These are phyloP conservation scores for Mortierella sp. DNA, from an alignment of 371 early-diverging fungal genomes.

Conservation along the genomic window DNA sequence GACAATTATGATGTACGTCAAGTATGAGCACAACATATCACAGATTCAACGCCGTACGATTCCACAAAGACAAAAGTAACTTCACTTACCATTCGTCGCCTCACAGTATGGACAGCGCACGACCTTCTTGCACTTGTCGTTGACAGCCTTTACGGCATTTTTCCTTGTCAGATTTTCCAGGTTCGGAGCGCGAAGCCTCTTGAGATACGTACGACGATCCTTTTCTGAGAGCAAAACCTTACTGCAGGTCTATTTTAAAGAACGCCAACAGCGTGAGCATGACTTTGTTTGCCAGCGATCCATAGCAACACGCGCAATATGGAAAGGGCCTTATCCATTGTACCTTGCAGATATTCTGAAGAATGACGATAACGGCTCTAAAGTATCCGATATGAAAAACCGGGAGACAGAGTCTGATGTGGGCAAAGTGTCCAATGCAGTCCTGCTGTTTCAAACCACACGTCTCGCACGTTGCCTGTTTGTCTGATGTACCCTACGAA, in stretches of 20 bases:
- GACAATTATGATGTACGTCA: too few species aligned
- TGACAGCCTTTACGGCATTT: slow-evolving; percentile 85
- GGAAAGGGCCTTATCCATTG: not conserved
- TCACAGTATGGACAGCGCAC: slow-evolving; percentile 90
- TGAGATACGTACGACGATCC: slow-evolving; percentile 78
- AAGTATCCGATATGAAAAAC: slow-evolving; percentile 99
- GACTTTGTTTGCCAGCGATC: too few species aligned
- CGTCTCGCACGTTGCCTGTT: slow-evolving; percentile 88
- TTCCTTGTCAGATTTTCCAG: slow-evolving; percentile 86
- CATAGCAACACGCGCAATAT: too few species aligned
- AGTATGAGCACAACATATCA: not conserved
- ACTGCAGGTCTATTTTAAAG: slow-evolving; percentile 77
- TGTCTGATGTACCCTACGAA: slow-evolving; percentile 89
- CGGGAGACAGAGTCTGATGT: slow-evolving; percentile 93
- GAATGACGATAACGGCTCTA: slow-evolving; percentile 86
- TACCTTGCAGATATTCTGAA: slow-evolving; percentile 99
- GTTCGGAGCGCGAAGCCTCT: slow-evolving; percentile 78
- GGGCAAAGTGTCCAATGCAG: slow-evolving; percentile 99
- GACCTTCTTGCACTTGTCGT: slow-evolving; percentile 91
- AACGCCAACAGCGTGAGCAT: too few species aligned
- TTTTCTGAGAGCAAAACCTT: slow-evolving; percentile 89
- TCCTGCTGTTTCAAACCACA: slow-evolving; percentile 92
- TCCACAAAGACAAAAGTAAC: not conserved
- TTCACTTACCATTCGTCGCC: slow-evolving; percentile 77
- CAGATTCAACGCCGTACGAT: not conserved